Base-by-base conservation (phyloP, 768 basidiomycete genomes). In the Russula griseocarnosa region DNA sequence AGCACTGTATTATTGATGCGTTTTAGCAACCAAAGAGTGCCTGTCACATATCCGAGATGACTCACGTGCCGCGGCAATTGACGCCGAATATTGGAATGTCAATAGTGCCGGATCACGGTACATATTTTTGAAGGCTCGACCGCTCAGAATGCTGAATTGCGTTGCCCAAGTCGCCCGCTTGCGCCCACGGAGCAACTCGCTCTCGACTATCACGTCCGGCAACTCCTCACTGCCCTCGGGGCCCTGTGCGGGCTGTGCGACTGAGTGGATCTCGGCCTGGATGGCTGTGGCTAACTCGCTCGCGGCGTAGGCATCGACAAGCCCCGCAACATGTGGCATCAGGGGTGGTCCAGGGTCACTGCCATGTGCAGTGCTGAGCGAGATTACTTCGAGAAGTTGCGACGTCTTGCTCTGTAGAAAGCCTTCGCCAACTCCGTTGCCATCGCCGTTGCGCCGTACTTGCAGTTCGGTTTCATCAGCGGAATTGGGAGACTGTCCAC, bases 91-190 rank as follows among this genome's bases (percentile, higher is more conserved):
- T 76, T 99, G 97, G 8, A 94, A 88, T 2, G 86, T 82, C 79
- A 99, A 81, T 60, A 99, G 75, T 54, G 94, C 88, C 0, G 96
- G 96, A 71, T 99, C 94, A 28, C 96, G 81, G 73, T 99, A 98
- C 64, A 99, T 75, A 71, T 98, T 98, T 83, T 98, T 98, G 82
- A 99, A 98, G 24, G 96, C 94, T 62, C 97, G 77, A 28, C 95
- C 95, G 72, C 94, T 97, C 72, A 99, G 76, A 61, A 98, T 95
- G 73, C 84, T 83, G 71, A 99, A 98, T 77, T 99, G 97, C 20
- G 90, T 95, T 49, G 79, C 80, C 84, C 87, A 94, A 66, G 83
- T 88, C 8, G 96, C 97, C 60, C 93, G 82, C 74, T 88, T 86
- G 69, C 86, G 77, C 18, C 88, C 88, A 56, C 87, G 75, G 71